Base-by-base conservation (phyloP, 2,329 filamentous ascomycete genomes). In the Trichoderma simmonsii region DNA sequence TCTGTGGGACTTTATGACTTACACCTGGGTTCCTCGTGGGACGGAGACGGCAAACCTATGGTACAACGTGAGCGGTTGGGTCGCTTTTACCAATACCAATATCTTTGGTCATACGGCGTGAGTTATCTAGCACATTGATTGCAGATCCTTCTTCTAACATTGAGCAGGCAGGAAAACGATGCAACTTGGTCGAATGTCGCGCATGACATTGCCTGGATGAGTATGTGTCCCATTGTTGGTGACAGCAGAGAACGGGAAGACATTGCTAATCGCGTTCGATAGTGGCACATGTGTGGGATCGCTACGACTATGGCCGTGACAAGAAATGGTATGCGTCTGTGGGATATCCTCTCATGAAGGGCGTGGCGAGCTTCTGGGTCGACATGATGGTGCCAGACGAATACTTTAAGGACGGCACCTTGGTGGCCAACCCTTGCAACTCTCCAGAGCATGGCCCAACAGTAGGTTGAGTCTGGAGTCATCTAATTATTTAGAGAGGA, bases 391-490 rank as follows among this genome's bases (percentile, higher is more conserved):
- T 87, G 71, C 75, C 81, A 3, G 88, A 89, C 73, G 69, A 71
- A 0, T 87, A 84, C 77, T 85, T 80, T 74, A 81, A 85, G 3
- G 88, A 89, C 70, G 82, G 83, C 12, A 85, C 83, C 0, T 80
- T 88, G 5, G 86, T 89, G 0, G 86, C 86, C 1, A 88, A 87
- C 73, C 87, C 87, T 0, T 90, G 87, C 78, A 88, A 86, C 68
- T 87, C 85, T 26, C 86, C 88, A 1, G 87, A 90, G 77, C 86
- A 86, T 56, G 87, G 87, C 0, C 83, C 84, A 0, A 85, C 84
- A 3, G 68, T 70, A 63, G 2, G 59, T 8, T 9, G n/a, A 66
- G 2, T 4, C 30, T 4, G 3, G 6, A 26, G 1, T 2, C 18
- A 15, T 24, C 4, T 34, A 5, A 2, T 4, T 36, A 1, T 3